A percentile compares a stretch with the other conserved stretches of the same genome.
phyloP scores from a whole-genome alignment of 2,329 filamentous ascomycete species.

The Acarospora socialis region DNA sequence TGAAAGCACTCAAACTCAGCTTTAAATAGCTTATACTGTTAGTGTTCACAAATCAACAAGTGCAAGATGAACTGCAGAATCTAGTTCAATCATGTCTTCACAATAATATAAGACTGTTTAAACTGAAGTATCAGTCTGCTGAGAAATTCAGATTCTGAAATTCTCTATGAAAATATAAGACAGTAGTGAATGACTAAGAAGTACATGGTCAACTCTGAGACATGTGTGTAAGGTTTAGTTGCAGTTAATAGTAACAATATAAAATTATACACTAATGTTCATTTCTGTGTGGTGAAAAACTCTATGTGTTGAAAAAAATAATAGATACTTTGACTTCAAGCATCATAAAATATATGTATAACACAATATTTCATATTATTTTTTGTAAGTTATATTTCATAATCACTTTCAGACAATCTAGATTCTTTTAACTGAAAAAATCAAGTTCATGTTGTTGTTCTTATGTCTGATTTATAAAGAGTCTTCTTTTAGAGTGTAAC shows the following conservation, averaged over 20 bases:
- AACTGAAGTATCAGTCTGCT: slow-evolving; percentile 5
- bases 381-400: too few relatives aligned
- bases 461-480: too few relatives aligned
- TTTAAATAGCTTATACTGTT: slow-evolving; percentile 1
- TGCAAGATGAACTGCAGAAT: slow-evolving; percentile 4
- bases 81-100: slow-evolving; percentile 3
- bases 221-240: too few relatives aligned
- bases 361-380: too few relatives aligned
- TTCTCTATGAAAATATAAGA: background rate
- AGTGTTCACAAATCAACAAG: slow-evolving; percentile 4
- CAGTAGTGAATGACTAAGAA: too few relatives aligned
- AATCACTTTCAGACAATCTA: too few relatives aligned
- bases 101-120: slow-evolving; percentile 4
- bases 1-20: background rate
- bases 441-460: background rate
- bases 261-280: slow-evolving; percentile 6
- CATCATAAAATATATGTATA: too few relatives aligned
- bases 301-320: slow-evolving; percentile 13
- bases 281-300: slow-evolving; percentile 10
- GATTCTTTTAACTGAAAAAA: too few relatives aligned
- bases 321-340: slow-evolving; percentile 17
- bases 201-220: too few relatives aligned
- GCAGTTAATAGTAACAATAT: too few relatives aligned
- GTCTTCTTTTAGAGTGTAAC: too few relatives aligned
- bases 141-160: slow-evolving; percentile 2